Conservation (phyloP, 345 rosid genomes). For the Salix suchowensis region DNA sequence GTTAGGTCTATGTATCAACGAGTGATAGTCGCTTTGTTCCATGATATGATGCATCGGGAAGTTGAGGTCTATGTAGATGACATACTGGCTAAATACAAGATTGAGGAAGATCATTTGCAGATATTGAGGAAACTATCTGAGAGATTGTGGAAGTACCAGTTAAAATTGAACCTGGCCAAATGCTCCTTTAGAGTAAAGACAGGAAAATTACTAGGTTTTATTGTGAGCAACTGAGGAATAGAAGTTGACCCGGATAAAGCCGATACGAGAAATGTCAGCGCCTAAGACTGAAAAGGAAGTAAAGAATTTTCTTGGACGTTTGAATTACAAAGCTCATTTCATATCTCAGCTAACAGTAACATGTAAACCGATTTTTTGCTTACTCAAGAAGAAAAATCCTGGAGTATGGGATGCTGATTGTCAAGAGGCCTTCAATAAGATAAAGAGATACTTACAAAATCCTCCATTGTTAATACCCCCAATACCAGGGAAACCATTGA, state of each 20-base stretch:
- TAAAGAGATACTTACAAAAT: neutral
- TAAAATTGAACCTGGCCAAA: neutral
- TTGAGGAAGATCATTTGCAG: too few species aligned
- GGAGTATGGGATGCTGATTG: neutral
- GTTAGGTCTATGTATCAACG: too few species aligned
- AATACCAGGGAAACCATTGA: neutral
- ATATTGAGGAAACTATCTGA: too few species aligned
- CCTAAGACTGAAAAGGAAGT: neutral
- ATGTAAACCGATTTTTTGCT: neutral
- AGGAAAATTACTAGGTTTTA: neutral
- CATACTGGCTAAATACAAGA: too few species aligned
- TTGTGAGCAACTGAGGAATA: neutral
- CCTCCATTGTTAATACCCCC: neutral
- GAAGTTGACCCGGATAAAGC: neutral
- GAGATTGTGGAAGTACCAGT: too few species aligned
- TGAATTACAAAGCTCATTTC: neutral
- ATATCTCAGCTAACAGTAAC: neutral
- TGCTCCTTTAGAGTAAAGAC: neutral
- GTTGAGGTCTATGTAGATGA: too few species aligned
- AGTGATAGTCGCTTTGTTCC: too few species aligned
- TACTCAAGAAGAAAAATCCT: neutral
- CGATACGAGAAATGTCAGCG: neutral
- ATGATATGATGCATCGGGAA: too few species aligned
- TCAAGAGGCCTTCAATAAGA: neutral
- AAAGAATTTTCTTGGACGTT: rapidly evolving